Evolutionary conservation across 768 basidiomycete genomes (phyloP).

Genomic region (Boletus rubropictus): DNA sequence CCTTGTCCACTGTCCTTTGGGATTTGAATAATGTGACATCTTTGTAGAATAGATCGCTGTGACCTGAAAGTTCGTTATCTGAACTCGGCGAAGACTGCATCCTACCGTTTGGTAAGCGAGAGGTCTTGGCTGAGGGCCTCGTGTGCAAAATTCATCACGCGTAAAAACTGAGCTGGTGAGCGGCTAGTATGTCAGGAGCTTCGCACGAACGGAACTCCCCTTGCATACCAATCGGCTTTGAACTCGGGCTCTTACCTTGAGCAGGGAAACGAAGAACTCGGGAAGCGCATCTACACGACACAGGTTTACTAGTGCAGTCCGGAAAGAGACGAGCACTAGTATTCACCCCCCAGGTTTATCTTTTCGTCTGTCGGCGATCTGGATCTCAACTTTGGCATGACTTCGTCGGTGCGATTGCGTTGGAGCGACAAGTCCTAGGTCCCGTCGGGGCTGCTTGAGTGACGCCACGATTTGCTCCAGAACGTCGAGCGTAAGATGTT

Average conservation of each 20-base stretch:
- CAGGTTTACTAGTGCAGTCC: neutral
- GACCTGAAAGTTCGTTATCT: neutral
- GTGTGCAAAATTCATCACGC: conserved; percentile 62
- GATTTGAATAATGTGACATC: conserved; percentile 73
- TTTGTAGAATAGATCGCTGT: conserved; percentile 83
- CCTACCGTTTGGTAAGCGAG: conserved; percentile 61
- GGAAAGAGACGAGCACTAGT: neutral
- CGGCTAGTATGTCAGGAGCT: neutral
- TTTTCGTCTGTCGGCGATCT: conserved; percentile 35
- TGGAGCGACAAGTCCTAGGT: neutral
- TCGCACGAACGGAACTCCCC: neutral
- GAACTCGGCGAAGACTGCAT: conserved; percentile 3
- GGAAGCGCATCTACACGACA: conserved; percentile 6
- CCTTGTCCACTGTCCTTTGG: conserved; percentile 76
- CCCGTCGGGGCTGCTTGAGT: conserved; percentile 5
- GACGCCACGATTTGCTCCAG: conserved; percentile 28
- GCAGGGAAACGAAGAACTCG: conserved; percentile 36
- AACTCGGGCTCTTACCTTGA: conserved; percentile 32
- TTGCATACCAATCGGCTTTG: conserved; percentile 38
- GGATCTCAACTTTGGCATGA: conserved; percentile 29
- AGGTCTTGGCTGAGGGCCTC: conserved; percentile 52
- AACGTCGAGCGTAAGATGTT: conserved; percentile 27
- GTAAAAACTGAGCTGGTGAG: conserved; percentile 59
- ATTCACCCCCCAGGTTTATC: conserved; percentile 26
- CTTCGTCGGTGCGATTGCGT: conserved; percentile 4